phyloP scores from a whole-genome alignment of 495 filamentous ascomycete genomes.

The Terfezia claveryi region DNA sequence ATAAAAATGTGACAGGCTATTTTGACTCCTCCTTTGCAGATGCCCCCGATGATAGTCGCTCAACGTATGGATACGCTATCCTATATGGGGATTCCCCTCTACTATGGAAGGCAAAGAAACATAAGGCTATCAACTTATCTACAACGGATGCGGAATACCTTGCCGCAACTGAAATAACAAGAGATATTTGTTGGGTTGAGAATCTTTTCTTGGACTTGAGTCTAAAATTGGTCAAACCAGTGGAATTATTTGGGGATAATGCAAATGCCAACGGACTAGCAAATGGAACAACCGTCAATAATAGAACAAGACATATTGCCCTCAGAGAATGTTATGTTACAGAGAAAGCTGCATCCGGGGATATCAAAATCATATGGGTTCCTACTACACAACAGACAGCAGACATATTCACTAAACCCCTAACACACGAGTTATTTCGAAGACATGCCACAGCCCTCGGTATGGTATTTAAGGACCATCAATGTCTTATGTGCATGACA shows the following conservation, averaged over 20 bases:
- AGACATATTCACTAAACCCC: background rate
- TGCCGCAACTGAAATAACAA: background rate
- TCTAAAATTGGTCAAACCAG: background rate
- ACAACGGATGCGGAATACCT: constrained; percentile 4
- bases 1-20: too few relatives aligned
- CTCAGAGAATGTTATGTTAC: background rate
- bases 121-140: background rate
- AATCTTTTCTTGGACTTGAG: background rate
- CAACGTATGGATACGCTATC: constrained; percentile 3
- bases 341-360: background rate
- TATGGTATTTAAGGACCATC: background rate
- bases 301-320: background rate
- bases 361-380: background rate
- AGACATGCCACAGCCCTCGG: background rate
- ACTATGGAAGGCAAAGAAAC: background rate
- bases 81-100: background rate
- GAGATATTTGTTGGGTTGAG: background rate
- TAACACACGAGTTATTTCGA: background rate
- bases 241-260: background rate
- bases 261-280: background rate
- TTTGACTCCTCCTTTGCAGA: background rate
- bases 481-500: too few relatives aligned
- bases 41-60: background rate
- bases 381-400: background rate
- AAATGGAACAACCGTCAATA: background rate